phyloP scores from a whole-genome alignment of 148 eudicot species.

The Chenopodium album region DNA sequence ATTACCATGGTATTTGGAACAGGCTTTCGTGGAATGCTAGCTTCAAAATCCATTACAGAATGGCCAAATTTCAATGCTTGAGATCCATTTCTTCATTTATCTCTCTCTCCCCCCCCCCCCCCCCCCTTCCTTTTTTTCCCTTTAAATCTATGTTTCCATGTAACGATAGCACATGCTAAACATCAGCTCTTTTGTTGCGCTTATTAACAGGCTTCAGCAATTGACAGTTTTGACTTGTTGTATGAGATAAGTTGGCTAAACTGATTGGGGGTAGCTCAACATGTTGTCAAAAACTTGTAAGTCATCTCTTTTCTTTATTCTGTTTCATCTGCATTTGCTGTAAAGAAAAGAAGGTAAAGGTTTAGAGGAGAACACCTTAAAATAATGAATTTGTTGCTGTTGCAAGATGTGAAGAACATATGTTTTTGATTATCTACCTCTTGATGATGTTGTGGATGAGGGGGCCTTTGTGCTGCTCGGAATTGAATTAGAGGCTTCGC shows the following conservation, averaged over 20 bases:
- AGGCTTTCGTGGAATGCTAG: too few species aligned
- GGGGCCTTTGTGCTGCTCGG: conserved; percentile 33
- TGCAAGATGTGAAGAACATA: not conserved
- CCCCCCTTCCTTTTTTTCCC: not conserved
- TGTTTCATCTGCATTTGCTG: conserved; percentile 14
- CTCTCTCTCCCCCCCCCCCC: not conserved
- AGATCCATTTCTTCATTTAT: not conserved
- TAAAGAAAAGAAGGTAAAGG: conserved; percentile 1
- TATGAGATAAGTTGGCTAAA: conserved; percentile 3
- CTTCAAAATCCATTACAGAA: too few species aligned
- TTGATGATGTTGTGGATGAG: conserved; percentile 28
- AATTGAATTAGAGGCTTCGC: conserved; percentile 38
- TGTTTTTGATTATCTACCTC: conserved; percentile 15
- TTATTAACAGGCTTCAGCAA: conserved; percentile 16
- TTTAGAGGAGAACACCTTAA: conserved; percentile 15
- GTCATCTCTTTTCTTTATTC: not conserved
- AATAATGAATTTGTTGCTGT: not conserved
- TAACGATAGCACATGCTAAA: not conserved
- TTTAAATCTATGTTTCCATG: not conserved
- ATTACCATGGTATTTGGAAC: too few species aligned
- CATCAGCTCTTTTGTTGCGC: not conserved
- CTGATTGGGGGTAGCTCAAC: not conserved
- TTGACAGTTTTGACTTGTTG: not conserved
- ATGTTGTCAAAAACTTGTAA: not conserved
- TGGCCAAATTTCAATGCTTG: too few species aligned